These are phyloP conservation scores for Coniella lustricola DNA, from an alignment of 2,329 filamentous ascomycete genomes.

Conservation along the genomic window DNA sequence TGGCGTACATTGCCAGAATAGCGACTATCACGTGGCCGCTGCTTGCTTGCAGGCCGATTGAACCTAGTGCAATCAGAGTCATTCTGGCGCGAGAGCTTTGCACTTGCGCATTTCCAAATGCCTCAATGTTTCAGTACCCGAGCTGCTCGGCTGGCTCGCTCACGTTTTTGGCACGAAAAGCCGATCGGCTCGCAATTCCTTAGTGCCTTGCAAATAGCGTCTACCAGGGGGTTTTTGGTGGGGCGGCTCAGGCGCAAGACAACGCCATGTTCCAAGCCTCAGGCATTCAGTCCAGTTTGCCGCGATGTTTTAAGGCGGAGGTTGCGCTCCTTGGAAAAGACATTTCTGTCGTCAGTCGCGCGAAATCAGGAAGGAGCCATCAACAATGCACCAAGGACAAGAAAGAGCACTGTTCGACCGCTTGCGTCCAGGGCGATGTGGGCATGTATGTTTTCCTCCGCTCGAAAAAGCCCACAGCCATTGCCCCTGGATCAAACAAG, in stretches of 20 bases:
- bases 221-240: neutral
- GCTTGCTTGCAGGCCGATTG: conserved; percentile 3
- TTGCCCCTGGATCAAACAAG: no score
- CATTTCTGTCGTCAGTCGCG: no score
- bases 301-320: no score
- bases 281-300: no score
- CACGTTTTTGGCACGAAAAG: neutral
- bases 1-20: neutral
- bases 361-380: no score
- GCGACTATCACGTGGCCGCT: neutral
- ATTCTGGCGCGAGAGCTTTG: no score
- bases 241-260: neutral
- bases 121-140: conserved; percentile 12
- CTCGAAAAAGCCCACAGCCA: no score
- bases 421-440: no score
- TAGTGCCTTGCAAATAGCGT: conserved; percentile 1
- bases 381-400: no score
- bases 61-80: neutral
- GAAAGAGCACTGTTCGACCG: no score
- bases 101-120: conserved; percentile 12
- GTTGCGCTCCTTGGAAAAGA: no score
- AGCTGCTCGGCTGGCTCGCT: conserved; percentile 5
- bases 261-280: neutral
- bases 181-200: conserved; percentile 6
- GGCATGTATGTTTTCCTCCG: no score